Percentiles rank a stretch among this genome's conserved stretches.
Evolutionary conservation across 2,329 filamentous ascomycete genomes (phyloP).

Genomic region (Graphilbum sp.): DNA sequence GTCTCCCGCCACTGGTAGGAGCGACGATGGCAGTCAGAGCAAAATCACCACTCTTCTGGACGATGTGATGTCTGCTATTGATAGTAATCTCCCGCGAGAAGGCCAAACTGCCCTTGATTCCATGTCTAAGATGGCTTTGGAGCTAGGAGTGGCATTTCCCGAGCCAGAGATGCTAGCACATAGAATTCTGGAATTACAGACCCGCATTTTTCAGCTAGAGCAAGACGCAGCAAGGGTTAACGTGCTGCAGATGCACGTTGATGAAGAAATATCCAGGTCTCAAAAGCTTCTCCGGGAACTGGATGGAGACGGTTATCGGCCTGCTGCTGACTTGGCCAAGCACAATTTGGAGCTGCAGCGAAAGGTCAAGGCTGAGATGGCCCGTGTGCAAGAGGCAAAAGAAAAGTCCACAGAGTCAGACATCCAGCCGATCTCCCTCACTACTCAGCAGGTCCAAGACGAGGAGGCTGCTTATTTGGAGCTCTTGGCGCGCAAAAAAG

Average conservation of each 20-base stretch:
- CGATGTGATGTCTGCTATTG: constrained; percentile 34
- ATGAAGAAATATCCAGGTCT: constrained; percentile 28
- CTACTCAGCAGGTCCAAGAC: constrained; percentile 31
- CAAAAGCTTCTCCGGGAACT: constrained; percentile 25
- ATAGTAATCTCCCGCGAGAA: constrained; percentile 36
- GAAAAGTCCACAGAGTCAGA: constrained; percentile 20
- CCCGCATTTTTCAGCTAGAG: constrained; percentile 34
- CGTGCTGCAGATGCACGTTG: constrained; percentile 38
- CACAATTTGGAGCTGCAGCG: constrained; percentile 62
- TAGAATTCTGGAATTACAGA: constrained; percentile 38
- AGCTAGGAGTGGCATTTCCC: constrained; percentile 31
- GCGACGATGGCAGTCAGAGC: background rate
- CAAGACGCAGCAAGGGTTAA: constrained; percentile 38
- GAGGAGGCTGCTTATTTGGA: constrained; percentile 42
- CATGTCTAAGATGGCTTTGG: constrained; percentile 34
- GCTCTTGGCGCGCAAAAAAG: constrained; percentile 39
- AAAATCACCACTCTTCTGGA: constrained; percentile 14
- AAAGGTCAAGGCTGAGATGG: constrained; percentile 47
- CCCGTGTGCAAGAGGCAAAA: constrained; percentile 51
- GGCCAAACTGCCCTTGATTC: constrained; percentile 39
- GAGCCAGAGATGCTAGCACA: constrained; percentile 32
- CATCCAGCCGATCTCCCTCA: constrained; percentile 30
- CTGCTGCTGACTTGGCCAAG: constrained; percentile 41
- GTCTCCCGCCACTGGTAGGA: no score
- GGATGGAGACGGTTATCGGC: constrained; percentile 30